Conservation (phyloP, 1,284 basidiomycete genomes). For the Chiua sp. region DNA sequence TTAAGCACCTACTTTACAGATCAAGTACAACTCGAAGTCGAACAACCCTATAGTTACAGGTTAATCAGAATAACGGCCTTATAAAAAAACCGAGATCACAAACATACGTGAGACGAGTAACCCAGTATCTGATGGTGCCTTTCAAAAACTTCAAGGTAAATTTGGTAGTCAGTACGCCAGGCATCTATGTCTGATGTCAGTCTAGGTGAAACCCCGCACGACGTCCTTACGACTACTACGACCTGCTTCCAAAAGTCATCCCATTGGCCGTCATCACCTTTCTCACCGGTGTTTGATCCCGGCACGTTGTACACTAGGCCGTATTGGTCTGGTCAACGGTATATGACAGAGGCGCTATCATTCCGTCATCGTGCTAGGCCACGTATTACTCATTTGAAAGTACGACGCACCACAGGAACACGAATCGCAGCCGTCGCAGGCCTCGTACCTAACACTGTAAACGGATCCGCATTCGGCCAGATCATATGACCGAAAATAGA, state of each 20-base stretch:
- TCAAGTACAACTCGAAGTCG: conserved; percentile 58
- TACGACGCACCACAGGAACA: background rate
- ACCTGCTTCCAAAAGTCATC: conserved; percentile 39
- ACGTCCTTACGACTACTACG: conserved; percentile 30
- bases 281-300: conserved; percentile 19
- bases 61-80: conserved; percentile 17
- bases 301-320: background rate
- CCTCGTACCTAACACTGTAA: background rate
- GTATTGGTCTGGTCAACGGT: too few species aligned
- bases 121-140: conserved; percentile 56
- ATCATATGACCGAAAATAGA: background rate
- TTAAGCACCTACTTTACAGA: conserved; percentile 56
- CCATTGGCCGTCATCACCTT: conserved; percentile 24
- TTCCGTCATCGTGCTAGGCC: too few species aligned
- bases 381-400: too few species aligned
- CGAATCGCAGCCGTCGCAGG: background rate
- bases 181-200: conserved; percentile 35
- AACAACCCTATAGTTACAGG: conserved; percentile 47
- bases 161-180: conserved; percentile 54
- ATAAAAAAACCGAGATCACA: conserved; percentile 32
- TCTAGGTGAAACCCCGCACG: background rate
- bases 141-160: conserved; percentile 63
- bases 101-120: conserved; percentile 57
- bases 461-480: background rate
- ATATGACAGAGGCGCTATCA: too few species aligned